A percentile compares a stretch with the other conserved stretches of the same genome.
Conservation (phyloP, 2,329 filamentous ascomycete species). For the Ceratocystis huliohia region DNA sequence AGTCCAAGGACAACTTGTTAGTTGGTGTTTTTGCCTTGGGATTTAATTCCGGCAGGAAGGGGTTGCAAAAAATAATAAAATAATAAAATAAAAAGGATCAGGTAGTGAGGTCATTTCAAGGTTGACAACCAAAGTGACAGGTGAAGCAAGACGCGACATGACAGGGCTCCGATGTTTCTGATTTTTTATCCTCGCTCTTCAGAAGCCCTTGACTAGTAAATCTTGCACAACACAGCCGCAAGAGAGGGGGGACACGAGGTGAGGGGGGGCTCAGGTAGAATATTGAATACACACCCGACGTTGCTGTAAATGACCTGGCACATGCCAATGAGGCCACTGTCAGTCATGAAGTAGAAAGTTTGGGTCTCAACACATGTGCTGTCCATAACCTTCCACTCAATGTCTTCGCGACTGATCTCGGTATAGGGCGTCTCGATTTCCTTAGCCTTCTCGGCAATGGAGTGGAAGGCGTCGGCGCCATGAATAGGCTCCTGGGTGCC, state of each 20-base stretch:
- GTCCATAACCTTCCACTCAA: conserved; percentile 72
- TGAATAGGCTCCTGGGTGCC: conserved; percentile 96
- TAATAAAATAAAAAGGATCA: background rate
- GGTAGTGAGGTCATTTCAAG: background rate
- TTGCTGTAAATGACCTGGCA: conserved; percentile 96
- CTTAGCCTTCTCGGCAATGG: conserved; percentile 70
- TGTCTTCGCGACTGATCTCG: conserved; percentile 60
- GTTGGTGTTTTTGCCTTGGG: background rate
- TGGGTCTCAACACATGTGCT: conserved; percentile 89
- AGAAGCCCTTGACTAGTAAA: background rate
- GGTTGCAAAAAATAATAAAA: background rate
- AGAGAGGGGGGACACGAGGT: conserved; percentile 21
- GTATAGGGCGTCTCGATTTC: conserved; percentile 64
- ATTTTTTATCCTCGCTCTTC: background rate
- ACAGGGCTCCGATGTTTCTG: conserved; percentile 5
- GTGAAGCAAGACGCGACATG: background rate
- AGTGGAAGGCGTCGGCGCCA: conserved; percentile 73
- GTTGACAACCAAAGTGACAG: background rate
- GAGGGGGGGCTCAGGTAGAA: conserved; percentile 4
- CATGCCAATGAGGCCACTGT: conserved; percentile 63
- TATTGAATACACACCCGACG: conserved; percentile 55
- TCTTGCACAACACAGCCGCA: conserved; percentile 19
- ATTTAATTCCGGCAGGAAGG: background rate
- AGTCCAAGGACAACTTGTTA: background rate
- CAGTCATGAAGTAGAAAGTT: conserved; percentile 78